phyloP scores from a whole-genome alignment of 2,329 filamentous ascomycete genomes.

The Claviceps sp. region DNA sequence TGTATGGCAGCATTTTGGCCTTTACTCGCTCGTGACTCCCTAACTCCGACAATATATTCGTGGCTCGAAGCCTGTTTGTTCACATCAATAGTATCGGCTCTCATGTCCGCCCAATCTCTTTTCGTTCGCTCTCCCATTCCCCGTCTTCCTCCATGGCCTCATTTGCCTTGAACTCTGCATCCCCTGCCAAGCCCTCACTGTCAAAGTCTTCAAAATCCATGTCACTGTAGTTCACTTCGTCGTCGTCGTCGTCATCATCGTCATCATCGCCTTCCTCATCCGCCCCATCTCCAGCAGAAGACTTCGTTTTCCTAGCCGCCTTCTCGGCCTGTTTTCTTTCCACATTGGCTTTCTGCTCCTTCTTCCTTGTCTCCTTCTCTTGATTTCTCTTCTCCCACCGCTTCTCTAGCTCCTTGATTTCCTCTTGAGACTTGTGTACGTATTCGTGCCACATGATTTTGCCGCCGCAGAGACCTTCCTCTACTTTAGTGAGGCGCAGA shows the following conservation, averaged over 20 bases:
- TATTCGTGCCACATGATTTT: conserved; percentile 98
- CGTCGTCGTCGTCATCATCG: conserved; percentile 20
- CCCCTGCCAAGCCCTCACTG: conserved; percentile 36
- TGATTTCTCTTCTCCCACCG: conserved; percentile 65
- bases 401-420: conserved; percentile 67
- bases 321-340: conserved; percentile 59
- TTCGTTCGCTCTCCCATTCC: conserved; percentile 39
- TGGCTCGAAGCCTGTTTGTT: no score
- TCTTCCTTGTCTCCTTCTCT: conserved; percentile 71
- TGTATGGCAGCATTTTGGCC: no score
- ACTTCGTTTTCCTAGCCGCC: conserved; percentile 26
- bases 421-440: conserved; percentile 68
- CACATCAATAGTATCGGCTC: not conserved
- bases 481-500: conserved; percentile 83
- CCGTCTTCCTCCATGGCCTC: conserved; percentile 34
- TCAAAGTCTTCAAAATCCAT: conserved; percentile 37
- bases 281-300: conserved; percentile 19
- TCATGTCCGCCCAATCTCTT: conserved; percentile 8
- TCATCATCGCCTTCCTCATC: conserved; percentile 24
- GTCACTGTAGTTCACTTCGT: conserved; percentile 31
- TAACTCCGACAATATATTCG: no score
- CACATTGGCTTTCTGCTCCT: conserved; percentile 79
- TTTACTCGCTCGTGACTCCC: no score
- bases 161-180: conserved; percentile 35
- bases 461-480: conserved; percentile 81